phyloP scores from a whole-genome alignment of 2,329 filamentous ascomycete species.

The Ophiostoma himal-ulmi region DNA sequence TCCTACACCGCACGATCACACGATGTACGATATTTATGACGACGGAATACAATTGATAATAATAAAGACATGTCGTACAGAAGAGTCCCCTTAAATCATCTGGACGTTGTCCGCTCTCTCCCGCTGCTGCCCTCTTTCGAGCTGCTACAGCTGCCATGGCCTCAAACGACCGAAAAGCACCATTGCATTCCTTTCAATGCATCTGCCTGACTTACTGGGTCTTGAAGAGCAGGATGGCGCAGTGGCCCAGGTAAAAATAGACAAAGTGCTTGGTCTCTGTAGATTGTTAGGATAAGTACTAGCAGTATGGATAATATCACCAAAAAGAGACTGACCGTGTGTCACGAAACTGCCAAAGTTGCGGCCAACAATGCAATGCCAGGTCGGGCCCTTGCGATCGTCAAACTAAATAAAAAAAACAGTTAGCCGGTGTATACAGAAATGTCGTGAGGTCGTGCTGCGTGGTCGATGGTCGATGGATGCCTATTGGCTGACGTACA shows the following conservation, averaged over 20 bases:
- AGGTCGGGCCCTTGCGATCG: slow-evolving; percentile 92
- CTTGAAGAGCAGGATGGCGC: slow-evolving; percentile 97
- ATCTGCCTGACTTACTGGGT: slow-evolving; percentile 61
- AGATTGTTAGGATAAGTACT: neutral
- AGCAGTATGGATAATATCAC: neutral
- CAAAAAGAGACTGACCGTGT: slow-evolving; percentile 61
- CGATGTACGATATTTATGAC: no score
- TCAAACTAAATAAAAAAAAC: slow-evolving; percentile 62
- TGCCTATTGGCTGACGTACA: slow-evolving; percentile 42
- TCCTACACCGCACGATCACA: no score
- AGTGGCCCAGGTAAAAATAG: slow-evolving; percentile 99
- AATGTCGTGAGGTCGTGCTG: neutral
- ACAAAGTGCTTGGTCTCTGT: slow-evolving; percentile 99
- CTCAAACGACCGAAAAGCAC: neutral
- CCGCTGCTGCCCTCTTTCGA: neutral
- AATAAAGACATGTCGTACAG: slow-evolving; percentile 5
- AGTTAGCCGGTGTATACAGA: neutral
- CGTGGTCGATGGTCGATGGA: neutral
- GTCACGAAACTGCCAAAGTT: slow-evolving; percentile 99
- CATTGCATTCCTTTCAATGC: neutral
- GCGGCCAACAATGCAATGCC: slow-evolving; percentile 97
- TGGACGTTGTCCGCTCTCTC: neutral
- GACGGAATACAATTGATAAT: neutral
- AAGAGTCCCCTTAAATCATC: neutral
- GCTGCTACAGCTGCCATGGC: neutral